Evolutionary conservation across 139 green algal genomes (phyloP).

Genomic region (Desmodesmus armatus): DNA sequence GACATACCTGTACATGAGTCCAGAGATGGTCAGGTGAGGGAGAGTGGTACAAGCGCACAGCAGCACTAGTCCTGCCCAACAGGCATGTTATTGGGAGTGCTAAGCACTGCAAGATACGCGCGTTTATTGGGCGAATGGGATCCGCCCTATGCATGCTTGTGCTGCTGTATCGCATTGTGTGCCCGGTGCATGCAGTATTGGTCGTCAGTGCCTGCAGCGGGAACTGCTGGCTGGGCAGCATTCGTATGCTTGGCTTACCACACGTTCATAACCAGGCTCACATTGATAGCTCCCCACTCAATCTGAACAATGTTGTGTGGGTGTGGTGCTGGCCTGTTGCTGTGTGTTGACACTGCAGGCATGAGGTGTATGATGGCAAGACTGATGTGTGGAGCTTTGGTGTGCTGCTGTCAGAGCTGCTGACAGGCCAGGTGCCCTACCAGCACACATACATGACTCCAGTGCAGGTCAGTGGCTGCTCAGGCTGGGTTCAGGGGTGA

Average conservation of each 20-base stretch:
- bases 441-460: slow-evolving; percentile 75
- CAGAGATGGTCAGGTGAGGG: slow-evolving; percentile 79
- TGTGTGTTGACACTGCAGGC: slow-evolving; percentile 50
- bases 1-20: slow-evolving; percentile 92
- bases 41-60: background rate
- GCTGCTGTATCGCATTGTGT: too few species aligned
- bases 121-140: too few species aligned
- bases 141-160: too few species aligned
- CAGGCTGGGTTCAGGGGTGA: background rate
- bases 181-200: too few species aligned
- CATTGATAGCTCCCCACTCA: background rate
- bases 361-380: slow-evolving; percentile 70
- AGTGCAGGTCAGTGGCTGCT: slow-evolving; percentile 75
- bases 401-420: slow-evolving; percentile 80
- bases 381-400: slow-evolving; percentile 89
- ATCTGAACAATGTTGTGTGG: background rate
- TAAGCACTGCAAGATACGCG: too few species aligned
- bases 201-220: too few species aligned
- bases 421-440: slow-evolving; percentile 76
- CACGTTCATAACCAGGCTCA: too few species aligned
- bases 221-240: too few species aligned
- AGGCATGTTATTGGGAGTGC: too few species aligned
- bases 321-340: background rate
- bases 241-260: too few species aligned
- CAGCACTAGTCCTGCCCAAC: too few species aligned